phyloP scores from a whole-genome alignment of 2,329 filamentous ascomycete species.

The Echinosphaeria canescens region DNA sequence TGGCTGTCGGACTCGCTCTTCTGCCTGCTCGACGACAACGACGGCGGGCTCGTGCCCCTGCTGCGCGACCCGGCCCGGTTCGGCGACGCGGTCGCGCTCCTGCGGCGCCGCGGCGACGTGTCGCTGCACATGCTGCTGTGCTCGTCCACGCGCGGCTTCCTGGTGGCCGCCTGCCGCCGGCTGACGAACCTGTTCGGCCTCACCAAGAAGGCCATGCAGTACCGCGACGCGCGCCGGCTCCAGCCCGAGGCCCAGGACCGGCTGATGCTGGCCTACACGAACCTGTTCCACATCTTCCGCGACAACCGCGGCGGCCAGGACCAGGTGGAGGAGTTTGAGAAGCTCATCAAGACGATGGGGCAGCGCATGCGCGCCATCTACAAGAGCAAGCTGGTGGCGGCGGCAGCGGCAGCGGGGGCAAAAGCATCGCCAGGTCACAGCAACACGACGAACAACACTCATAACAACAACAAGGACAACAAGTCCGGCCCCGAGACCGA shows the following conservation, averaged over 20 bases:
- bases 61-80: conserved; percentile 22
- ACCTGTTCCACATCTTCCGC: conserved; percentile 27
- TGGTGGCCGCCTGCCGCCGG: conserved; percentile 45
- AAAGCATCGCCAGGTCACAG: too few species aligned
- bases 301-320: conserved; percentile 27
- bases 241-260: conserved; percentile 19
- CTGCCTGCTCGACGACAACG: conserved; percentile 25
- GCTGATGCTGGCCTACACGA: conserved; percentile 33
- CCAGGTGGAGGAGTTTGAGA: conserved; percentile 38
- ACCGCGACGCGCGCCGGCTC: conserved; percentile 20
- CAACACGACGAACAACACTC: too few species aligned
- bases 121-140: conserved; percentile 45
- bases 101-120: conserved; percentile 31
- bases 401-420: too few species aligned
- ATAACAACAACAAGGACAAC: conserved; percentile 14
- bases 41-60: conserved; percentile 26
- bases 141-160: conserved; percentile 51
- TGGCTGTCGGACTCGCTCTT: conserved; percentile 40
- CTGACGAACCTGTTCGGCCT: conserved; percentile 32
- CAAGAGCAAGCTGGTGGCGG: conserved; percentile 18
- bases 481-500: conserved; percentile 18
- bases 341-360: conserved; percentile 27
- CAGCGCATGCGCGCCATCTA: conserved; percentile 28
- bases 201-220: conserved; percentile 24
- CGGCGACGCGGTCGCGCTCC: conserved; percentile 23